phyloP scores from a whole-genome alignment of 106 monocot species.

The Iris macrosiphon region DNA sequence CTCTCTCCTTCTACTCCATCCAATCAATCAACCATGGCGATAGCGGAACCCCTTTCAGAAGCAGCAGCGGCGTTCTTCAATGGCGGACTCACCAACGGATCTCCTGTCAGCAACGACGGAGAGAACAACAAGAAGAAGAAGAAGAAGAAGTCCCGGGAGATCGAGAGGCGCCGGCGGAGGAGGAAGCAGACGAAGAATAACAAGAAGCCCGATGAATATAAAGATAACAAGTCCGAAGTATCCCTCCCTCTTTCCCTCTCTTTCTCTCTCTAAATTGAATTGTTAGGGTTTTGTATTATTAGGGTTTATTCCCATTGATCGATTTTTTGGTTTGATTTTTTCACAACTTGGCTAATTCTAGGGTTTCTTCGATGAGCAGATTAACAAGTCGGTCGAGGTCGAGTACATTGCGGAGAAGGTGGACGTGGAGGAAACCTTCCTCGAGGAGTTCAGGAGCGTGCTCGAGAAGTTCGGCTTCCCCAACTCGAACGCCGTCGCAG shows the following conservation, averaged over 20 bases:
- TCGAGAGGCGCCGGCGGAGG: slow-evolving; percentile 76
- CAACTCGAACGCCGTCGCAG: slow-evolving; percentile 31
- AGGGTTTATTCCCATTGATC: no score
- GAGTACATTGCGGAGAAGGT: slow-evolving; percentile 91
- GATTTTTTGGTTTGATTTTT: no score
- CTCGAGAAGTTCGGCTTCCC: slow-evolving; percentile 77
- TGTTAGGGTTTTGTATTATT: slow-evolving; percentile 32
- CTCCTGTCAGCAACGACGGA: slow-evolving; percentile 15
- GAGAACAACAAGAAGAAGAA: slow-evolving; percentile 48
- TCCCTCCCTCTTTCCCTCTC: no score
- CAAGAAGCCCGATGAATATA: slow-evolving; percentile 34
- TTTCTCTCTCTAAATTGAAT: no score
- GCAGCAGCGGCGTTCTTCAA: no score
- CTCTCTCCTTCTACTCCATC: no score
- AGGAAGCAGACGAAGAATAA: slow-evolving; percentile 94
- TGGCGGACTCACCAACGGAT: slow-evolving; percentile 12
- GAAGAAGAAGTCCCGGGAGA: slow-evolving; percentile 70
- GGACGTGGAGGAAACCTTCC: slow-evolving; percentile 50
- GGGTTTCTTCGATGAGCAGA: no score
- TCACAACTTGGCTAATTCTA: no score
- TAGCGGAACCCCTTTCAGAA: no score
- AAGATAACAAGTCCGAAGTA: no score
- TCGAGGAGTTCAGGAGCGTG: slow-evolving; percentile 76
- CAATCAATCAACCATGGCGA: no score
- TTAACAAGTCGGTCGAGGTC: slow-evolving; percentile 60